phyloP scores from a whole-genome alignment of 2,329 filamentous ascomycete genomes.

The Fonsecaea multimorphosa region DNA sequence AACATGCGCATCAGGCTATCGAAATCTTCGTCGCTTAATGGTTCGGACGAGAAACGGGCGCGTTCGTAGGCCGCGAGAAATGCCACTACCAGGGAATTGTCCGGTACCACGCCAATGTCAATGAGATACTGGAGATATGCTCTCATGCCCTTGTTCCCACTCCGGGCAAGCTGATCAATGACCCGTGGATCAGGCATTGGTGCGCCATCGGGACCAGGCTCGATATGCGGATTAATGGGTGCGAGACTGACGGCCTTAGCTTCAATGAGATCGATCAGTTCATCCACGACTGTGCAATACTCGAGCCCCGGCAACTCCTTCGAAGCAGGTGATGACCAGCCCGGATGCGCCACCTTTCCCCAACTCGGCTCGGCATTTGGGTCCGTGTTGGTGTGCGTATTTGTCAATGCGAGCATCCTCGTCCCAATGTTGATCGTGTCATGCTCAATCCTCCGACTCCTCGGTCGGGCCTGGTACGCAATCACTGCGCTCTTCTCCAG shows the following conservation, averaged over 20 bases:
- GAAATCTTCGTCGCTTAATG: slow-evolving; percentile 74
- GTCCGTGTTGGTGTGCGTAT: slow-evolving; percentile 31
- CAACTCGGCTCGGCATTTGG: slow-evolving; percentile 63
- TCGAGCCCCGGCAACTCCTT: slow-evolving; percentile 79
- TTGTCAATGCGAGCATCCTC: slow-evolving; percentile 33
- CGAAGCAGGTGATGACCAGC: slow-evolving; percentile 83
- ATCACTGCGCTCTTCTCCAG: slow-evolving; percentile 79
- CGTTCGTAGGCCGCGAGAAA: slow-evolving; percentile 83
- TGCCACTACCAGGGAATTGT: slow-evolving; percentile 55
- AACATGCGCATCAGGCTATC: slow-evolving; percentile 82
- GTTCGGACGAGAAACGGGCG: slow-evolving; percentile 77
- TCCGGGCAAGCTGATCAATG: slow-evolving; percentile 73
- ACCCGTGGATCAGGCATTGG: slow-evolving; percentile 54
- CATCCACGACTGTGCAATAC: slow-evolving; percentile 78
- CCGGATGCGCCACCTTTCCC: slow-evolving; percentile 83
- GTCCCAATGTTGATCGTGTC: slow-evolving; percentile 29
- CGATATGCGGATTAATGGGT: slow-evolving; percentile 61
- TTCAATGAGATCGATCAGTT: slow-evolving; percentile 88
- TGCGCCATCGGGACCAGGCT: slow-evolving; percentile 46
- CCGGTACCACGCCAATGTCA: slow-evolving; percentile 66
- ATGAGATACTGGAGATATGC: slow-evolving; percentile 78
- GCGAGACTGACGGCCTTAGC: slow-evolving; percentile 89
- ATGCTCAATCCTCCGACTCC: slow-evolving; percentile 59
- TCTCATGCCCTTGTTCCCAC: slow-evolving; percentile 73
- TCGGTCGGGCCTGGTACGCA: slow-evolving; percentile 76